phyloP scores from a whole-genome alignment of 768 basidiomycete genomes.

The Leccinum rimulosum region DNA sequence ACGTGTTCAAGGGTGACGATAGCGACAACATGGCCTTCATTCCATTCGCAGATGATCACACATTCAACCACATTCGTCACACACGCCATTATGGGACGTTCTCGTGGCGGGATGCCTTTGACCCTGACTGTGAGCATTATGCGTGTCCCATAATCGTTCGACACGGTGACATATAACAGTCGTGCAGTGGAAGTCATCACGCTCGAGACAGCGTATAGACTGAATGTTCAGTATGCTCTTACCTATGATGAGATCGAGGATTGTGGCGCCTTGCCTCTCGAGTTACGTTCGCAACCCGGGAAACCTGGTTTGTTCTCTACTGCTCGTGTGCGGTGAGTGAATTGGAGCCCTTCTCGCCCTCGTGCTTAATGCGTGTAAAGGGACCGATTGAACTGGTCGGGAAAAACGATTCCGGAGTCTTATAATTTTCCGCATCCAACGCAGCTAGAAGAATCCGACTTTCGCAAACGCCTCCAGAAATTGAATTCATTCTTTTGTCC shows the following conservation, averaged over 20 bases:
- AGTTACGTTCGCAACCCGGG: slow-evolving; percentile 29
- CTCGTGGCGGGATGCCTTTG: slow-evolving; percentile 47
- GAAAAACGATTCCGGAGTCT: slow-evolving; percentile 23
- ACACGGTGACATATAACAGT: slow-evolving; percentile 21
- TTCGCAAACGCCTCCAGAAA: slow-evolving; percentile 32
- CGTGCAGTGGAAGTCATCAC: slow-evolving; percentile 48
- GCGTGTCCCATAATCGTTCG: not conserved
- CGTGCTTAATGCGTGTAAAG: slow-evolving; percentile 19
- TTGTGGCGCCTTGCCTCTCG: slow-evolving; percentile 44
- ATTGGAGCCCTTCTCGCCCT: slow-evolving; percentile 21
- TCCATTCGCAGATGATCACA: slow-evolving; percentile 60
- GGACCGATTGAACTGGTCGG: slow-evolving; percentile 30
- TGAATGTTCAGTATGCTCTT: slow-evolving; percentile 40
- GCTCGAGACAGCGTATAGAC: slow-evolving; percentile 44
- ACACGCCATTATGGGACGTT: slow-evolving; percentile 41
- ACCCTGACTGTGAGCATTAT: slow-evolving; percentile 41
- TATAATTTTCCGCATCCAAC: slow-evolving; percentile 9
- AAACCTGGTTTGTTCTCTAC: slow-evolving; percentile 27
- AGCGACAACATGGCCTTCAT: slow-evolving; percentile 55
- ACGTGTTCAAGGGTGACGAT: slow-evolving; percentile 56
- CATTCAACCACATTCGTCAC: slow-evolving; percentile 44
- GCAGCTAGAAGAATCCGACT: slow-evolving; percentile 11
- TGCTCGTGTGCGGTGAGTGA: slow-evolving; percentile 21
- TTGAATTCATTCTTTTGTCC: slow-evolving; percentile 49
- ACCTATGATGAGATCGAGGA: slow-evolving; percentile 45